These are phyloP conservation scores for Phanerochaete carnosa DNA, from an alignment of 768 basidiomycete species.

Conservation along the genomic window DNA sequence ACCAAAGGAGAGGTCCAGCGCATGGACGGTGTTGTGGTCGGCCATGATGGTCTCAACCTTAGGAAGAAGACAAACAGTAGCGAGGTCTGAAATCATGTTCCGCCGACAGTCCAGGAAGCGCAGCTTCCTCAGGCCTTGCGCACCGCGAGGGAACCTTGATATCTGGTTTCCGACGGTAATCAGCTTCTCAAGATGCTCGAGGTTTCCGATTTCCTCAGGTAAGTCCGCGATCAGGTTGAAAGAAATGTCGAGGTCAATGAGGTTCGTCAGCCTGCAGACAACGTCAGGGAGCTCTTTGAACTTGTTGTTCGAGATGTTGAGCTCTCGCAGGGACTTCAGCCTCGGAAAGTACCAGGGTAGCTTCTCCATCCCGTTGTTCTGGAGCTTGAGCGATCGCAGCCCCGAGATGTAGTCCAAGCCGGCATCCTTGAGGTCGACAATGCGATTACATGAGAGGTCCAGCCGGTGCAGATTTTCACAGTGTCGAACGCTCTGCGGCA, in stretches of 20 bases:
- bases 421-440: slow-evolving; percentile 85
- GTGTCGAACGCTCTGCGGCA: slow-evolving; percentile 80
- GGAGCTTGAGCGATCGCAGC: slow-evolving; percentile 65
- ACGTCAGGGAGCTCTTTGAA: slow-evolving; percentile 73
- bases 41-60: slow-evolving; percentile 64
- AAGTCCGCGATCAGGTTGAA: slow-evolving; percentile 87
- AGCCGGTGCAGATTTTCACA: slow-evolving; percentile 72
- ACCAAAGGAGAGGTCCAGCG: slow-evolving; percentile 75
- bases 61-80: slow-evolving; percentile 65
- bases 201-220: slow-evolving; percentile 73
- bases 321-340: slow-evolving; percentile 61
- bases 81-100: slow-evolving; percentile 78
- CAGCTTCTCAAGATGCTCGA: slow-evolving; percentile 67
- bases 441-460: slow-evolving; percentile 89
- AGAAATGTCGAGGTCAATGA: slow-evolving; percentile 88
- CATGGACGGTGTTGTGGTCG: slow-evolving; percentile 81
- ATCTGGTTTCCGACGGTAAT: slow-evolving; percentile 87
- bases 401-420: slow-evolving; percentile 73
- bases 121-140: slow-evolving; percentile 53
- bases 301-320: slow-evolving; percentile 97
- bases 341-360: slow-evolving; percentile 85
- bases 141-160: slow-evolving; percentile 63
- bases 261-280: slow-evolving; percentile 66
- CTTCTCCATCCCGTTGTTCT: slow-evolving; percentile 89
- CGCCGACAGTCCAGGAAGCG: slow-evolving; percentile 78